Percentiles rank a stretch among this genome's conserved stretches.
Conservation (phyloP, 352 stramenopile species). For the Phytophthora litchii region DNA sequence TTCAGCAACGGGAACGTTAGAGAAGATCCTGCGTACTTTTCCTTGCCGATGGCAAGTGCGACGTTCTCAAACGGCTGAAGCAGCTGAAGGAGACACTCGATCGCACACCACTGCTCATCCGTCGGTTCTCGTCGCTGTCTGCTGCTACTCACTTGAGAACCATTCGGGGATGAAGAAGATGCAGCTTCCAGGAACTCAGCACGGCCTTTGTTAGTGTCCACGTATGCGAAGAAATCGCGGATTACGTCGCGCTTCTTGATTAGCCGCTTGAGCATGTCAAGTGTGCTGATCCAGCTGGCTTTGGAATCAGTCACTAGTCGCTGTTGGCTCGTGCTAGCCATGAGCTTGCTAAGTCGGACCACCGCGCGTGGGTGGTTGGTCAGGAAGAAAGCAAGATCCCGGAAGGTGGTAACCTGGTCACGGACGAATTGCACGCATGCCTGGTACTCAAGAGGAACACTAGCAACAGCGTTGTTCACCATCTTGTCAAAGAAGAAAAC, state of each 20-base stretch:
- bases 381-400: constrained; percentile 52
- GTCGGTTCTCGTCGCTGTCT: constrained; percentile 34
- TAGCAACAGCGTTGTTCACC: constrained; percentile 45
- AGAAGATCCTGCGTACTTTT: constrained; percentile 49
- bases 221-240: constrained; percentile 52
- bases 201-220: constrained; percentile 43
- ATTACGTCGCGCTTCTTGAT: constrained; percentile 47
- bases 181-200: constrained; percentile 40
- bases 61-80: constrained; percentile 59
- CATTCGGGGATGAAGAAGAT: constrained; percentile 7
- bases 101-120: constrained; percentile 43
- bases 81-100: constrained; percentile 49
- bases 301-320: constrained; percentile 49
- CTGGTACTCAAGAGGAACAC: constrained; percentile 42
- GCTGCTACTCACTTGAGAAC: constrained; percentile 6
- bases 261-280: constrained; percentile 59
- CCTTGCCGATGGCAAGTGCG: constrained; percentile 43
- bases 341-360: constrained; percentile 47
- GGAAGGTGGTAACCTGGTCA: constrained; percentile 41
- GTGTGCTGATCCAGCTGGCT: constrained; percentile 47
- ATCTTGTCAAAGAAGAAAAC: constrained; percentile 52
- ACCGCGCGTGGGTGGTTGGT: constrained; percentile 52
- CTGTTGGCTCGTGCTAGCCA: constrained; percentile 38
- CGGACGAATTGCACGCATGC: constrained; percentile 42
- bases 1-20: constrained; percentile 47